A percentile compares a stretch with the other conserved stretches of the same genome.
These are phyloP conservation scores for Thuidium tamariscinum DNA, from an alignment of 225 moss, liverwort and hornwort species.

Conservation along the genomic window DNA sequence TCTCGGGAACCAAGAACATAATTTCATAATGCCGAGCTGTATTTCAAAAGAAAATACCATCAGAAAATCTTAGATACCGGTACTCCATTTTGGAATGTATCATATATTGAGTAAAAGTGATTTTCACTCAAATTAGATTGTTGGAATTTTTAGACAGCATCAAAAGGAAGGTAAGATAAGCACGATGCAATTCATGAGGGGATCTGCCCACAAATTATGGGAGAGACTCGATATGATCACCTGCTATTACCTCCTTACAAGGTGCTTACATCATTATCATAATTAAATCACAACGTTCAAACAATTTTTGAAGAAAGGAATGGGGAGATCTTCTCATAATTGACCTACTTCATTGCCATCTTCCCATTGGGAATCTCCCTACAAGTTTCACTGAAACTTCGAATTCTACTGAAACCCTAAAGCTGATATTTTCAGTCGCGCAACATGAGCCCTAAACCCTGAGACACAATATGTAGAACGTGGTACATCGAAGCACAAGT, in stretches of 20 bases:
- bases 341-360: not conserved
- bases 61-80: not conserved
- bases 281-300: not conserved
- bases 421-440: not conserved
- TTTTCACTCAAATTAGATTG: too few species aligned
- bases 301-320: not conserved
- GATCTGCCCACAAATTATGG: not conserved
- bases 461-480: not conserved
- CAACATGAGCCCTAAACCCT: not conserved
- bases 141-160: not conserved
- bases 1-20: slow-evolving; percentile 42
- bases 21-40: slow-evolving; percentile 48
- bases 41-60: not conserved
- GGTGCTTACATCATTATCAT: not conserved
- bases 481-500: not conserved
- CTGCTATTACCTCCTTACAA: not conserved
- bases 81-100: not conserved
- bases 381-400: not conserved
- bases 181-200: not conserved
- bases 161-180: not conserved
- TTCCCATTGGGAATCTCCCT: too few species aligned
- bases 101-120: not conserved
- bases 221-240: not conserved
- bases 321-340: not conserved
- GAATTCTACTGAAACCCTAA: not conserved